Base-by-base conservation (phyloP, 345 rosid species). In the Hirschfeldia incana region DNA sequence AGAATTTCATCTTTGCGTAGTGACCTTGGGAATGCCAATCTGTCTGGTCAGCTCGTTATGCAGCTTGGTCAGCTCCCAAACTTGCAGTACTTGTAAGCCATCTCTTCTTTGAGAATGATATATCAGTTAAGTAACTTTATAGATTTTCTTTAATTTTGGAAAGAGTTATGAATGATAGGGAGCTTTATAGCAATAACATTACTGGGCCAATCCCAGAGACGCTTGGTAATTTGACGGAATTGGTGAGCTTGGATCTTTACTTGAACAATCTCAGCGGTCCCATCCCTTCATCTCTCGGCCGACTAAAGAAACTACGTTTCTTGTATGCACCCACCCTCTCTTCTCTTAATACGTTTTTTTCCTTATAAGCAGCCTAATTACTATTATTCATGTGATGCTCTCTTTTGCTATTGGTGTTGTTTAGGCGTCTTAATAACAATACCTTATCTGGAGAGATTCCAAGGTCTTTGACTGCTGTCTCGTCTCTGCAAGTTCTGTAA, bases 161-260 rank as follows among this genome's bases (percentile, higher is more conserved):
- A 70, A 29, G 63, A 75, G 59, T 75, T 66, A 44, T 85, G 73
- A 69, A 37, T 85, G 70, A 71, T 95, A 92, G 97, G 93, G 95
- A 92, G 76, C 97, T 92, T 67, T 87, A 87, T 39, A 88, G 92
- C 76, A 92, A 90, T 83, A 84, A 87, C 82, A 83, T 92, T 63
- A 87, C 83, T 81, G 97, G 94, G 62, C 49, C 0, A 76, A 83
- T 92, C 78, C 97, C 97, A 4, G 92, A 89, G 30, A 91, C 89
- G 86, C 92, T 92, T 76, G 97, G 97, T 59, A 92, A 89, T 80
- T 82, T 92, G 90, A 82, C 89, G 37, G 84, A 78, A 80, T 78
- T 92, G 88, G 97, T 92, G 86, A 90, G 95, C 95, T 88, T 92
- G 97, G 97, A 92, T 89, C 93, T 92, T 85, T 92, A 87, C 91